Evolutionary conservation across 2,329 filamentous ascomycete genomes (phyloP).

Genomic region (Akanthomyces uredinophilus): DNA sequence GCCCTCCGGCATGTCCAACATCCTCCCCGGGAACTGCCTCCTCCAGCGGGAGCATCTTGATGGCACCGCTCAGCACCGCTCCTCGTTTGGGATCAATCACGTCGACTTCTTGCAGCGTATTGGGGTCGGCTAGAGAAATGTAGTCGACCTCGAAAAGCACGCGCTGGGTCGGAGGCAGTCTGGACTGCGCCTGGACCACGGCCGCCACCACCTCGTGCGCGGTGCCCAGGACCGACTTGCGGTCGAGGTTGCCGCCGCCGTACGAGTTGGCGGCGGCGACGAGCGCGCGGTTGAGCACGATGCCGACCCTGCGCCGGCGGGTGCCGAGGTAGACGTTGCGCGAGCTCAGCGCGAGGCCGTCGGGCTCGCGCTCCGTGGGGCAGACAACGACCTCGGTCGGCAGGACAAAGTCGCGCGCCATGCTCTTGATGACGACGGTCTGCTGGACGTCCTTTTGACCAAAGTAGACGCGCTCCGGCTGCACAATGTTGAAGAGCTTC

Average conservation of each 20-base stretch:
- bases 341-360: slow-evolving; percentile 87
- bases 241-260: slow-evolving; percentile 42
- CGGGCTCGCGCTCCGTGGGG: slow-evolving; percentile 67
- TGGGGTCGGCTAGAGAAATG: slow-evolving; percentile 81
- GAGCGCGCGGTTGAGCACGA: slow-evolving; percentile 66
- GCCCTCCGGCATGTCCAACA: slow-evolving; percentile 65
- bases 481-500: slow-evolving; percentile 55
- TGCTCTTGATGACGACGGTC: slow-evolving; percentile 78
- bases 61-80: slow-evolving; percentile 80
- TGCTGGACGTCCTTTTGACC: slow-evolving; percentile 98
- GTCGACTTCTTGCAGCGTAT: slow-evolving; percentile 74
- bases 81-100: slow-evolving; percentile 64
- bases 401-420: slow-evolving; percentile 84
- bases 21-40: slow-evolving; percentile 65
- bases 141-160: slow-evolving; percentile 84
- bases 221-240: slow-evolving; percentile 65
- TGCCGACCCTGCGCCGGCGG: slow-evolving; percentile 65
- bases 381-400: slow-evolving; percentile 69
- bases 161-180: slow-evolving; percentile 53
- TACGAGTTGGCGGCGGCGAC: slow-evolving; percentile 66
- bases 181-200: slow-evolving; percentile 56
- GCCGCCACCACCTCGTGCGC: slow-evolving; percentile 57
- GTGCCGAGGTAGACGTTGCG: slow-evolving; percentile 87
- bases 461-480: slow-evolving; percentile 75
- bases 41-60: slow-evolving; percentile 84